Evolutionary conservation across 2,329 filamentous ascomycete species (phyloP).

Genomic region (Botrytis fragariae): DNA sequence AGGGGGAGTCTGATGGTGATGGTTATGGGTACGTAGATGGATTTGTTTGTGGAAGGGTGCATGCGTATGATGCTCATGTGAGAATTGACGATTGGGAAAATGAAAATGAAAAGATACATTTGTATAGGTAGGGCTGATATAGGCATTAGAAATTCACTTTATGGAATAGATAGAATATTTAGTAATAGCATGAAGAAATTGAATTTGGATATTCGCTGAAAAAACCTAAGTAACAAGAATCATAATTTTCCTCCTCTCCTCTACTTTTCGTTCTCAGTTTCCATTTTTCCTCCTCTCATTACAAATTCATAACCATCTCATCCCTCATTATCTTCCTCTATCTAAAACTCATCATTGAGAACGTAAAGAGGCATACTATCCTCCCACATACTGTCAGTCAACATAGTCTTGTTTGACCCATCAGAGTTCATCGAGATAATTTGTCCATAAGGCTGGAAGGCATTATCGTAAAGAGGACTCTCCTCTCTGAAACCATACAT

Average conservation of each 20-base stretch:
- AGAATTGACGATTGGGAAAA: rapidly evolving
- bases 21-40: too few species aligned
- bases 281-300: not conserved
- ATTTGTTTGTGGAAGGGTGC: not conserved
- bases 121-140: rapidly evolving
- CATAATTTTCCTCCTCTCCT: not conserved
- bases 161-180: not conserved
- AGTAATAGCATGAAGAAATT: not conserved
- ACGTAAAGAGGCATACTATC: conserved; percentile 38
- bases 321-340: not conserved
- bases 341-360: conserved; percentile 24
- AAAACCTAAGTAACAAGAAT: not conserved
- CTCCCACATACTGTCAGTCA: conserved; percentile 40
- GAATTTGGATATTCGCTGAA: not conserved
- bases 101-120: not conserved
- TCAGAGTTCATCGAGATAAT: conserved; percentile 46
- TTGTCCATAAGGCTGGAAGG: conserved; percentile 47
- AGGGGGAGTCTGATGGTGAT: not conserved
- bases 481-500: conserved; percentile 47
- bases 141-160: rapidly evolving
- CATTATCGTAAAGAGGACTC: conserved; percentile 43
- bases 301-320: not conserved
- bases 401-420: conserved; percentile 38
- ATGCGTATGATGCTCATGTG: not conserved
- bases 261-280: not conserved